Evolutionary conservation across 805 yeast species (phyloP), one percentile per base, ranked within the genome.

Genomic region (Cyberlindnera petersonii): DNA sequence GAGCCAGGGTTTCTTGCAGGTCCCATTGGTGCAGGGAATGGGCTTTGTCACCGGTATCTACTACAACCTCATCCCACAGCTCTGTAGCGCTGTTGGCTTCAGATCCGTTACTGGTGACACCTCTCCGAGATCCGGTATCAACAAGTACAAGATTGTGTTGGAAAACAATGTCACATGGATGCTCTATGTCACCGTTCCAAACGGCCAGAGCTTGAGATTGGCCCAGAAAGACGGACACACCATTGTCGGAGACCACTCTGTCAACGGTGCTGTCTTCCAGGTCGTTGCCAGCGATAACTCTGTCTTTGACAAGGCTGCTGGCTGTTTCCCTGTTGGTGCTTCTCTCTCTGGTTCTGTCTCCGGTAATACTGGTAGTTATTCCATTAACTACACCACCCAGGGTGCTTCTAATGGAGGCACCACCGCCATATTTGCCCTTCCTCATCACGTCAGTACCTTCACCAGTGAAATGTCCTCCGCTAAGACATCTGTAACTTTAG

Each of bases 21-120:
- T 74, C 26, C 89, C 91, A 4, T 53, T 84, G 39, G 84, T 82
- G 6, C 89, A 83, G 59, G 97, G 97, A 39, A 71, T 72, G 72
- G 96, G 96, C 6, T 78, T 85, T 46, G 75, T 85, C 13, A 82
- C 95, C 23, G 86, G 80, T 20, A 60, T 74, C 19, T 81, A 73
- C 46, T 69, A 72, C 53, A 62, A 66, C 43, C 61, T 79, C 50
- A 67, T 68, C 21, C 83, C 87, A 3, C 58, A 62, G 42, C 48
- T 83, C 19, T 68, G 71, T n/a, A 75, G 85, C 18, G 72, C 69
- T 21, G 82, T 83, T 20, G 95, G 94, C 0, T 66, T 84, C 38
- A 74, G 71, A 44, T 63, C 65, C 15, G 66, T 82, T 39, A 62
- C 64, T 3, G 64, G 60, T 22, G 58, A 50, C 1, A 64, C 66